Conservation (phyloP, 352 stramenopile species). For the Phytophthora tubulina region DNA sequence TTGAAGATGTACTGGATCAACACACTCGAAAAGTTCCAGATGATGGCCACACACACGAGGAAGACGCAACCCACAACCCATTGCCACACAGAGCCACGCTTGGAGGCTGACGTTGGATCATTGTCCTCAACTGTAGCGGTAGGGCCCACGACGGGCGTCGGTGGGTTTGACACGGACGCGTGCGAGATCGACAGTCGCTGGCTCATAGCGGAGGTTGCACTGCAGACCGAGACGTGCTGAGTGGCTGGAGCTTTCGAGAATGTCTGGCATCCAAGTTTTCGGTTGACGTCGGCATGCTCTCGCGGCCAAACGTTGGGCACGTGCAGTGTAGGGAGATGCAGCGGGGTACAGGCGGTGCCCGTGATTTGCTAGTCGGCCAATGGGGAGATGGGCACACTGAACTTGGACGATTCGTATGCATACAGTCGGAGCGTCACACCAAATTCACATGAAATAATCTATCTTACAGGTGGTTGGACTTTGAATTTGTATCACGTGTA, state of each 20-base stretch:
- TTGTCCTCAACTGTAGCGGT: neutral
- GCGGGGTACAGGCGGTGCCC: slow-evolving; percentile 11
- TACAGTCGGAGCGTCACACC: slow-evolving; percentile 10
- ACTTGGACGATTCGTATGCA: slow-evolving; percentile 32
- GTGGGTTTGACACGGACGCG: slow-evolving; percentile 36
- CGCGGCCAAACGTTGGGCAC: slow-evolving; percentile 24
- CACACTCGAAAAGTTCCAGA: slow-evolving; percentile 86
- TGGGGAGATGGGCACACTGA: too few species aligned
- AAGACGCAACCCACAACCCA: slow-evolving; percentile 75
- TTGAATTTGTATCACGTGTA: neutral
- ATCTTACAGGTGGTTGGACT: neutral
- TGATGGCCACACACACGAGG: slow-evolving; percentile 71
- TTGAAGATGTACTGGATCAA: slow-evolving; percentile 91
- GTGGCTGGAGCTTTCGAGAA: slow-evolving; percentile 28
- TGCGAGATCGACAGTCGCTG: slow-evolving; percentile 37
- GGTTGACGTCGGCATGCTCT: slow-evolving; percentile 24
- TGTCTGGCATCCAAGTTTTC: slow-evolving; percentile 14
- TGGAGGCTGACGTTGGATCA: slow-evolving; percentile 21
- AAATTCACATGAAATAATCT: neutral
- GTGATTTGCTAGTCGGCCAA: slow-evolving; percentile 38
- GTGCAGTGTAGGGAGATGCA: slow-evolving; percentile 25
- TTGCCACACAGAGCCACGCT: slow-evolving; percentile 58
- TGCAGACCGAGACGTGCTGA: slow-evolving; percentile 12
- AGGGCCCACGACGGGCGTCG: slow-evolving; percentile 21
- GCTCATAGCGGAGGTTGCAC: slow-evolving; percentile 13